Percentiles rank a stretch among this genome's conserved stretches.
phyloP scores from a whole-genome alignment of 805 yeast genomes.

The Candida koratica region DNA sequence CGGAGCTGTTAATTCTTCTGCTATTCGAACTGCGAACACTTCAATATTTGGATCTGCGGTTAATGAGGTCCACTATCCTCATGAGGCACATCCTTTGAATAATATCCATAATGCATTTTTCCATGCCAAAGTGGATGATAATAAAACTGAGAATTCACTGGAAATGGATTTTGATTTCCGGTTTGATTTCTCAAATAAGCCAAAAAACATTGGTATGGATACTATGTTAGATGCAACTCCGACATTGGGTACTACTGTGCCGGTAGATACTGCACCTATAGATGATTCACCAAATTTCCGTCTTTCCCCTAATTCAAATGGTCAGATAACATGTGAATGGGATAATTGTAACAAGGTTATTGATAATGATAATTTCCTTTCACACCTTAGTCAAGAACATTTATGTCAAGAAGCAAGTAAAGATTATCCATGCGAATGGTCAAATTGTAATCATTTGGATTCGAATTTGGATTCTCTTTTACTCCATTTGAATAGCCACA shows the following conservation, averaged over 20 bases:
- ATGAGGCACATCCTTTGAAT: conserved; percentile 28
- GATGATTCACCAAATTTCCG: no score
- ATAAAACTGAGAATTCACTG: conserved; percentile 4
- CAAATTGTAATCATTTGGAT: conserved; percentile 58
- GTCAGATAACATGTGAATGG: conserved; percentile 56
- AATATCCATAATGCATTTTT: conserved; percentile 41
- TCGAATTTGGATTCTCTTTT: conserved; percentile 51
- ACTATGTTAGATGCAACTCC: neutral
- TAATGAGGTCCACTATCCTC: conserved; percentile 34
- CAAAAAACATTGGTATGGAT: neutral
- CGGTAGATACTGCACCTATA: no score
- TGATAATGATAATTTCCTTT: conserved; percentile 27
- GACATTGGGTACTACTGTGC: neutral
- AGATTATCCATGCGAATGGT: conserved; percentile 68
- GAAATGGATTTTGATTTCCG: conserved; percentile 36
- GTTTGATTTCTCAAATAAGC: conserved; percentile 29
- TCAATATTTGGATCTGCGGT: neutral
- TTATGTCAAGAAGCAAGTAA: conserved; percentile 24
- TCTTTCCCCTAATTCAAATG: neutral
- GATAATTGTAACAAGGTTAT: conserved; percentile 51
- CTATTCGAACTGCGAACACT: neutral
- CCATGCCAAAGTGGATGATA: conserved; percentile 34
- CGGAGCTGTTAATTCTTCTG: neutral
- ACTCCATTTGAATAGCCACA: conserved; percentile 46
- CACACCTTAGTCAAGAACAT: conserved; percentile 47